A percentile compares a stretch with the other conserved stretches of the same genome.
Evolutionary conservation across 352 stramenopile species (phyloP).

Genomic region (Phytopythium montanum): DNA sequence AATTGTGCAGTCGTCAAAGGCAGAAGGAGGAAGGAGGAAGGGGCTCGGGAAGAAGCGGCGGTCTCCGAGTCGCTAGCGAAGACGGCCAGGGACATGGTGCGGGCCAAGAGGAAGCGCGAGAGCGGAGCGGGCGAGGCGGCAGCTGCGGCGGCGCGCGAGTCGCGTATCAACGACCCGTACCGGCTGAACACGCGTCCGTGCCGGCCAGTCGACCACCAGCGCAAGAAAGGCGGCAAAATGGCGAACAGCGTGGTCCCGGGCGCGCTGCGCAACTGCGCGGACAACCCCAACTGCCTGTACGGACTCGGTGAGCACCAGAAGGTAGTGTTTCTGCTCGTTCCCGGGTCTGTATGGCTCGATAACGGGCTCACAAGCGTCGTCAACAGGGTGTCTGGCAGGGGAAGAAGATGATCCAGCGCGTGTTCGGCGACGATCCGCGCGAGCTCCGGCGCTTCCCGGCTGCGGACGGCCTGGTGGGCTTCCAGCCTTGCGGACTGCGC

Average conservation of each 20-base stretch:
- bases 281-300: conserved; percentile 87
- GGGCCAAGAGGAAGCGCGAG: conserved; percentile 59
- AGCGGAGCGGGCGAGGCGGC: conserved; percentile 5
- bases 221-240: conserved; percentile 36
- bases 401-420: conserved; percentile 39
- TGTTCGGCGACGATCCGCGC: conserved; percentile 70
- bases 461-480: neutral
- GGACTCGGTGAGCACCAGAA: conserved; percentile 75
- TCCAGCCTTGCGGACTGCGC: conserved; percentile 58
- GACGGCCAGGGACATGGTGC: conserved; percentile 10
- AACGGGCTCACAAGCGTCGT: neutral
- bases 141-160: conserved; percentile 15
- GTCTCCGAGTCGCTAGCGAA: no score
- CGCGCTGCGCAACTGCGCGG: conserved; percentile 53
- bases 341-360: no score
- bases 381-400: conserved; percentile 64
- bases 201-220: conserved; percentile 52
- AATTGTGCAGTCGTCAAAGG: no score
- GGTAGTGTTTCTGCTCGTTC: conserved; percentile 11
- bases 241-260: conserved; percentile 7
- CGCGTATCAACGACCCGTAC: conserved; percentile 61
- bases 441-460: conserved; percentile 32
- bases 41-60: no score
- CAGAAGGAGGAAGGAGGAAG: no score
- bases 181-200: conserved; percentile 36